Percentiles rank a stretch among this genome's conserved stretches.
Evolutionary conservation across 176 grass and related monocot genomes (phyloP).

Genomic region (Aegilops tauschii): DNA sequence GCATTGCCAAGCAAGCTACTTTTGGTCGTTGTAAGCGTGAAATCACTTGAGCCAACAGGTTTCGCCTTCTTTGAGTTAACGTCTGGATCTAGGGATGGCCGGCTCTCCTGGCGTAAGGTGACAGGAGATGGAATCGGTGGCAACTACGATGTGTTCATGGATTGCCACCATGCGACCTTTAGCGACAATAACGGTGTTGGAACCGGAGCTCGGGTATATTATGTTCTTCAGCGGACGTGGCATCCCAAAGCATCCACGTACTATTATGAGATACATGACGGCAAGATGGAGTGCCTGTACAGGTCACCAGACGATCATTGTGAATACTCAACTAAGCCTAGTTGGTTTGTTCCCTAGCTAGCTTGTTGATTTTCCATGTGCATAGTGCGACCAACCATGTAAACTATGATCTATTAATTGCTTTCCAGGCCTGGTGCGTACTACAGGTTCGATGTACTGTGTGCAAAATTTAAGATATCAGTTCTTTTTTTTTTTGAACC

Average conservation of each 20-base stretch:
- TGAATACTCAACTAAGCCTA: background rate
- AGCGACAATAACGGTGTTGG: background rate
- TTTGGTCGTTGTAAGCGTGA: background rate
- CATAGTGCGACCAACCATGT: background rate
- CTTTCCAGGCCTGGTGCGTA: too few species aligned
- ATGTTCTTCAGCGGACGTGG: background rate
- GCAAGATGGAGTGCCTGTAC: background rate
- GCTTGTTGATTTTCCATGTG: background rate
- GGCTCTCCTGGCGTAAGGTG: background rate
- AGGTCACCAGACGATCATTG: background rate
- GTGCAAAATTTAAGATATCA: too few species aligned
- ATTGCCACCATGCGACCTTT: background rate
- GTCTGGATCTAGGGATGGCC: too few species aligned
- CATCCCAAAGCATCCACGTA: background rate
- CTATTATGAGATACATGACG: background rate
- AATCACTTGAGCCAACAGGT: background rate
- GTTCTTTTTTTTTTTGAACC: too few species aligned
- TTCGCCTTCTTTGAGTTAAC: background rate
- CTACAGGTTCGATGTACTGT: too few species aligned
- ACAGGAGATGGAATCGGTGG: background rate
- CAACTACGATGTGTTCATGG: background rate
- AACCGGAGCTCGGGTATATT: background rate
- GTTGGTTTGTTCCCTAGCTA: constrained; percentile 9
- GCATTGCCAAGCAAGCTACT: background rate
- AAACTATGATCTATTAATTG: too few species aligned